phyloP scores from a whole-genome alignment of 768 basidiomycete genomes.

The Chiua virens region DNA sequence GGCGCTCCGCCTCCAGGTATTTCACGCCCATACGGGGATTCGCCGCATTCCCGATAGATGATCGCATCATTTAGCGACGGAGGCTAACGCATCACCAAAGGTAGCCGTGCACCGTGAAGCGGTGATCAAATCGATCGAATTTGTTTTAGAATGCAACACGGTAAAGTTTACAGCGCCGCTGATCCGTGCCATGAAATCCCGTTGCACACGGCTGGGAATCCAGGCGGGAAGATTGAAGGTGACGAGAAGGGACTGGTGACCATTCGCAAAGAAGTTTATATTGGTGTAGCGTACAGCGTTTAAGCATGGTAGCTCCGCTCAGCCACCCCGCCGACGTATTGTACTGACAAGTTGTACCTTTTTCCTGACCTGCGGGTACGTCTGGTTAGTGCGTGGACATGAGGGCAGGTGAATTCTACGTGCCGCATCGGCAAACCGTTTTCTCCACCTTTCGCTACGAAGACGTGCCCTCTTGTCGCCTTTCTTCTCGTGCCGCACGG shows the following conservation, averaged over 20 bases:
- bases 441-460: conserved; percentile 75
- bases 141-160: conserved; percentile 5
- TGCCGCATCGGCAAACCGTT: conserved; percentile 77
- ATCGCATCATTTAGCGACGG: conserved; percentile 1
- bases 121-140: conserved; percentile 5
- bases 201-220: conserved; percentile 3
- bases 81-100: conserved; percentile 5
- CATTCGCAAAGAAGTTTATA: conserved; percentile 3
- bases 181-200: conserved; percentile 8
- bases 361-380: conserved; percentile 65
- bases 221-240: not conserved
- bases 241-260: not conserved
- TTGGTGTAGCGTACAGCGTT: conserved; percentile 7
- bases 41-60: not conserved
- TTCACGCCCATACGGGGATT: conserved; percentile 11
- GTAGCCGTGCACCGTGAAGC: conserved; percentile 15
- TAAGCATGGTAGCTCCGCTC: conserved; percentile 4
- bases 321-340: conserved; percentile 76
- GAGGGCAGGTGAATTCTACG: conserved; percentile 20
- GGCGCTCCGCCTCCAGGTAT: not conserved
- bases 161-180: conserved; percentile 8
- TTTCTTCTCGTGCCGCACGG: conserved; percentile 77
- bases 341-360: conserved; percentile 79
- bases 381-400: conserved; percentile 15
- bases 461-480: conserved; percentile 76